These are phyloP conservation scores for Puccinia coronata DNA, from an alignment of 1,284 basidiomycete genomes.

Conservation along the genomic window DNA sequence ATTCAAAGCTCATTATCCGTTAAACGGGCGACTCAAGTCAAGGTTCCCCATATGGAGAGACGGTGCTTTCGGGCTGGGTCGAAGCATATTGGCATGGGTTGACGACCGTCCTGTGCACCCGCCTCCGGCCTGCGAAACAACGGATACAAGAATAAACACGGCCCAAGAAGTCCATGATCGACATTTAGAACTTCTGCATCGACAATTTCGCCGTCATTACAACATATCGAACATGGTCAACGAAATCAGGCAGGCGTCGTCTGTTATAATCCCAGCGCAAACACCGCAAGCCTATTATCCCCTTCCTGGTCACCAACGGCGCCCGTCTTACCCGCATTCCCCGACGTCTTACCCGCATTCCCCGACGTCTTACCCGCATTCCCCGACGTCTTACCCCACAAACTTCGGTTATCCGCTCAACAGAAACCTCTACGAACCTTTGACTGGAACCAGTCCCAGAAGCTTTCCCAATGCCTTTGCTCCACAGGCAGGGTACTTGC, in stretches of 20 bases:
- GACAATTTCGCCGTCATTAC: not conserved
- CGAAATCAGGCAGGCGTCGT: not conserved
- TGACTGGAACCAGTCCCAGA: not conserved
- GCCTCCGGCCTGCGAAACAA: not conserved
- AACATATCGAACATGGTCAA: not conserved
- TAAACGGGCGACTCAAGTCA: not conserved
- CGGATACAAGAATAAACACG: not conserved
- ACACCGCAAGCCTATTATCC: slow-evolving; percentile 3
- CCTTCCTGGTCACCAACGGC: not conserved
- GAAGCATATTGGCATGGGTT: slow-evolving; percentile 33
- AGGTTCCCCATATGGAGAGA: slow-evolving; percentile 38
- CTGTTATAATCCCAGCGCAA: not conserved
- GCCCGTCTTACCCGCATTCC: not conserved
- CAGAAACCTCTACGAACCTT: not conserved
- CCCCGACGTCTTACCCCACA: not conserved
- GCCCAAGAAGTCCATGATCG: not conserved
- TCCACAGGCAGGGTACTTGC: not conserved
- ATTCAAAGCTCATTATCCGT: slow-evolving; percentile 48
- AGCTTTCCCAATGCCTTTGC: not conserved
- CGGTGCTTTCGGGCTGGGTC: slow-evolving; percentile 44
- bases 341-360: not conserved
- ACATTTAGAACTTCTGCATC: not conserved
- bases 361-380: not conserved
- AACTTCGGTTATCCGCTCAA: not conserved
- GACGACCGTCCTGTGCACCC: slow-evolving; percentile 2